Base-by-base conservation (phyloP, 345 rosid genomes). In the Camelina sativa region DNA sequence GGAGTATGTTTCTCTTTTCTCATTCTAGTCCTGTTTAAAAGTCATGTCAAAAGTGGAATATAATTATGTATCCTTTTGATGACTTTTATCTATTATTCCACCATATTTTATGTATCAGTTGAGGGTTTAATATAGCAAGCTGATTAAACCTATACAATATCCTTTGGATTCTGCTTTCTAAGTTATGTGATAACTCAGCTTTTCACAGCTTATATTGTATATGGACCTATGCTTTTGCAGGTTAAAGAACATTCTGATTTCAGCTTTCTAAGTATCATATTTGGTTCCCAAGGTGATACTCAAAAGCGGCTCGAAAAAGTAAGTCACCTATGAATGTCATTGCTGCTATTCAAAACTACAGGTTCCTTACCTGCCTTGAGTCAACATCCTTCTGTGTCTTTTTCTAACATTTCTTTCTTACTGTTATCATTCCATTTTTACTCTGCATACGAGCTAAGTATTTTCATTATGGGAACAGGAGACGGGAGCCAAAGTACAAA, bases 231-330 rank as follows among this genome's bases (percentile, higher is more conserved):
- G 63, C 37, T 59, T 76, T 47, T 72, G 56, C 88, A 95, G 97
- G 83, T 92, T 60, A 90, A 85, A 66, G 86, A 87, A 61, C 76
- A 86, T 82, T 91, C 88, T 72, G 90, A 86, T 70, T 83, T 80
- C 80, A 90, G 89, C 83, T 90, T 90, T 78, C 62, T 88, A 65
- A 83, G 87, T 65, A 85, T 90, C 61, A 86, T 95, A 74, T 85
- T 86, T 78, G 93, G 99, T 77, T 87, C 90, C 69, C 92, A 85
- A 77, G 85, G 88, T 72, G 97, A 89, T 71, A 89, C 92, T 78
- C 87, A 67, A 82, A 90, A 86, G 76, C 86, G 84, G 62, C 79
- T 95, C 38, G 96, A 92, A 78, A 95, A 87, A 88, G 97, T 89
- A 83, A 71, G 81, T 52, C 57, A 61, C 59, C 38, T 52, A 66